phyloP scores from a whole-genome alignment of 805 yeast genomes.

The Cyberlindnera maclurae region DNA sequence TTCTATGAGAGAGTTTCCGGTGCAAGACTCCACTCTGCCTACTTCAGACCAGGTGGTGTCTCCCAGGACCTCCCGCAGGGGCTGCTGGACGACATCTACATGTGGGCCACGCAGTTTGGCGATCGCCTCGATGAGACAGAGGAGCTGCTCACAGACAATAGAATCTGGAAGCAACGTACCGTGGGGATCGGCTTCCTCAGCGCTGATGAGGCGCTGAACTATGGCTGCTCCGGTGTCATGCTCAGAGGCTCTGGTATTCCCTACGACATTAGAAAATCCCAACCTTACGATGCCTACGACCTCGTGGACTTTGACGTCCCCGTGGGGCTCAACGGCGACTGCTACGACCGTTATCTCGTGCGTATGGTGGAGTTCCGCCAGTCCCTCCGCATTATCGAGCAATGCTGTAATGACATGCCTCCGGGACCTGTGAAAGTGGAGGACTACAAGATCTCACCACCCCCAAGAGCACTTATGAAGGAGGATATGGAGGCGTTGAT shows the following conservation, averaged over 20 bases:
- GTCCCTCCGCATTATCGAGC: conserved; percentile 81
- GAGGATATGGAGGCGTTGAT: conserved; percentile 90
- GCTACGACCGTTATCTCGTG: conserved; percentile 81
- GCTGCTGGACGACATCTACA: conserved; percentile 79
- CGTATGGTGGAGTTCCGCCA: conserved; percentile 93
- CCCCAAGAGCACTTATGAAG: conserved; percentile 77
- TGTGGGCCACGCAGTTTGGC: conserved; percentile 96
- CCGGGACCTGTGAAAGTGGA: conserved; percentile 88
- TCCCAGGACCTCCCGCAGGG: conserved; percentile 85
- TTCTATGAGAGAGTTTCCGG: conserved; percentile 88
- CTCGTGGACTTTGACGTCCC: conserved; percentile 80
- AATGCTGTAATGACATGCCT: conserved; percentile 87
- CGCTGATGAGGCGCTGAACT: conserved; percentile 82
- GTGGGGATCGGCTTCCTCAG: conserved; percentile 71
- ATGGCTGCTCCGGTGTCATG: conserved; percentile 81
- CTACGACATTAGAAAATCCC: conserved; percentile 76
- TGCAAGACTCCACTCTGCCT: conserved; percentile 84
- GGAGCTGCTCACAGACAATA: conserved; percentile 81
- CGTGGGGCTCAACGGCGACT: conserved; percentile 83
- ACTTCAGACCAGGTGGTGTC: conserved; percentile 89
- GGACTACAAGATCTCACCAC: conserved; percentile 80
- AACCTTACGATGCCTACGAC: conserved; percentile 88
- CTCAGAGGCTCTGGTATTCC: conserved; percentile 88
- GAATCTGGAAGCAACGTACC: conserved; percentile 89
- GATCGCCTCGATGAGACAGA: conserved; percentile 88